Evolutionary conservation across 305 asterid species (phyloP), one percentile per base, ranked within the genome.

Genomic region (Fraxinus velutina): DNA sequence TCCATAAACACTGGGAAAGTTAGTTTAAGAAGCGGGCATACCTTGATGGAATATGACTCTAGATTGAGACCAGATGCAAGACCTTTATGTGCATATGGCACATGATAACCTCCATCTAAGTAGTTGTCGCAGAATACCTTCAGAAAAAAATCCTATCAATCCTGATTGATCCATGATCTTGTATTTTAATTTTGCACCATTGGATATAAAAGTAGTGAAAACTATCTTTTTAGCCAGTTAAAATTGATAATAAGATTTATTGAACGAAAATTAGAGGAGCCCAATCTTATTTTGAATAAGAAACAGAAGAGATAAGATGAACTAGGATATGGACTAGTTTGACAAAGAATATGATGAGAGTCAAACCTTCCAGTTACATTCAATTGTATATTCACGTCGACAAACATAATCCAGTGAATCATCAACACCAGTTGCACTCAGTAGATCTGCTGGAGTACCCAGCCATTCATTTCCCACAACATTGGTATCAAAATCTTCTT

Each of bases 71-170:
- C 91, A 80, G 92, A 91, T 21, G 97, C 94, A 81, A 93, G 95
- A 72, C 86, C 89, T 87, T 90, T 95, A 88, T 93, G 99, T 71
- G 97, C 97, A 80, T 90, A 90, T 21, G 97, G 97, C 30, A 95
- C 97, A 70, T 95, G 99, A 86, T 95, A 93, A 78, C 99, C 98
- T 34, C 97, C 98, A 80, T 95, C 99, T 84, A 95, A 90, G 88
- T 95, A 93, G 86, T 95, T 95, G 88, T 93, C 97, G 19, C 97
- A 92, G 86, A 95, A 93, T n/a, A 93, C 98, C 98, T 95, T 89
- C 86, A 88, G 34, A 30, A 47, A 32, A 86, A 77, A 29, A 57
- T 29, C 1, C 6, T 5, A 42, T 12, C 5, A n/a, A 0, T 22
- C 42, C 13, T 15, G 12, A 80, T 12, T 12, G 72, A 36, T 81